Base-by-base conservation (phyloP, 2,329 filamentous ascomycete genomes). In the Ophiostoma populinum region DNA sequence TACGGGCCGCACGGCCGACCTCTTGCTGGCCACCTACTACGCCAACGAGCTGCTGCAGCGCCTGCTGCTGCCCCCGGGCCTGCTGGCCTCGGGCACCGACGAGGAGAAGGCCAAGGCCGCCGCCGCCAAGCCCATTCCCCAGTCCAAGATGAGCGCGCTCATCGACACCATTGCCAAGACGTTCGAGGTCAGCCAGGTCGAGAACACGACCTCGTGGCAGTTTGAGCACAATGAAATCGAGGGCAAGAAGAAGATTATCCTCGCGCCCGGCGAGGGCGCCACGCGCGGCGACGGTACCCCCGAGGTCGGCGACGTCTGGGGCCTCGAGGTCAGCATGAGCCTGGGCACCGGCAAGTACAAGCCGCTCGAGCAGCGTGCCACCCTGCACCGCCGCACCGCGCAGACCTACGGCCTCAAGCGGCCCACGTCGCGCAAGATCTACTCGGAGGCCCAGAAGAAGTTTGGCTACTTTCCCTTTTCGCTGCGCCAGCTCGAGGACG, bases 181-280 rank as follows among this genome's bases (percentile, higher is more conserved):
- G 48, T 98, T 92, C 59, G 86, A 82, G 42, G 86, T 80, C 67
- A 92, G 77, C 56, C 63, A 95, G 18, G 83, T 98, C 38, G 90
- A 98, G 70, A 92, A 86, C 68, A 98, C 90, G 43, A 98, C 90
- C 28, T 92, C 82, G 52, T 98, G 90, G 86, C 62, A 83, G 41
- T 95, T 98, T 55, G 85, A 83, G 53, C 80, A 81, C 56, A 93
- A 95, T 59, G 90, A 98, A 59, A 95, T 98, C 45, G 90, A 98
- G 65, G 80, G 81, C 50, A 55, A 79, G 67, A 94, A 94, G 76
- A 95, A 94, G 74, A 93, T 98, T 52, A 90, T 98, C 46, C 65
- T 98, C 39, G 70, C 83, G 17, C 80, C 85, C 22, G 71, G 75
- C 34, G 85, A 94, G 50, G 82, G 94, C 50, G 82, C 82, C 45